phyloP scores from a whole-genome alignment of 352 stramenopile genomes.

The Phytophthora cactorum region DNA sequence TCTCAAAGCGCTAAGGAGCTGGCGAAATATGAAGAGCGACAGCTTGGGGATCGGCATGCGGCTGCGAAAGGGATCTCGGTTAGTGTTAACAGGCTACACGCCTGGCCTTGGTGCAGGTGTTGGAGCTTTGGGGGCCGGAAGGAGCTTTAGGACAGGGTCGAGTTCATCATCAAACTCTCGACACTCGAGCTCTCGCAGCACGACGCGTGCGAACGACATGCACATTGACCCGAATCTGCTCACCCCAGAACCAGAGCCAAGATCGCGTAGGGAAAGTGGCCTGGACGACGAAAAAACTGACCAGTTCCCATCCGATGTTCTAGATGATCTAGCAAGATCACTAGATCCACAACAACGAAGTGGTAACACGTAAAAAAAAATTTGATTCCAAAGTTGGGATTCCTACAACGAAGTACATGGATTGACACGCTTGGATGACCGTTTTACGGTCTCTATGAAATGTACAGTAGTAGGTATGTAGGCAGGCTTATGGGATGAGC shows the following conservation, averaged over 20 bases:
- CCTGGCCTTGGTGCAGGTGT: constrained; percentile 27
- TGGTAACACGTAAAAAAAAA: constrained; percentile 10
- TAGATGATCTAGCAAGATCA: constrained; percentile 30
- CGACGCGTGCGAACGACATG: constrained; percentile 10
- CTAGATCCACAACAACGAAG: constrained; percentile 24
- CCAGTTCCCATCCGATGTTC: constrained; percentile 28
- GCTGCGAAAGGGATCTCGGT: constrained; percentile 18
- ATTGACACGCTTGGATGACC: no score
- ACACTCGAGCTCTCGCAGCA: constrained; percentile 18
- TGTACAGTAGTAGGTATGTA: not conserved
- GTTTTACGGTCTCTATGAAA: not conserved
- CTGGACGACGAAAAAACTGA: constrained; percentile 30
- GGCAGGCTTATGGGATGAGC: not conserved
- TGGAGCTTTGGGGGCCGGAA: constrained; percentile 16
- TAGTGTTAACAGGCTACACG: constrained; percentile 14
- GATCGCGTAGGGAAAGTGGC: constrained; percentile 12
- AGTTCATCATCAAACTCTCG: constrained; percentile 7
- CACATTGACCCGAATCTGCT: constrained; percentile 12
- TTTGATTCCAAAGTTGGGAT: no score
- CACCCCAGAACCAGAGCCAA: constrained; percentile 19
- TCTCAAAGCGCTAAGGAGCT: constrained; percentile 49
- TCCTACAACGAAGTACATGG: no score
- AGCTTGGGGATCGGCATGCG: constrained; percentile 22
- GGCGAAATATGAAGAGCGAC: constrained; percentile 46
- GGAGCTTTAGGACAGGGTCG: constrained; percentile 14